phyloP scores from a whole-genome alignment of 1,284 basidiomycete genomes.

The Naganishia cerealis region DNA sequence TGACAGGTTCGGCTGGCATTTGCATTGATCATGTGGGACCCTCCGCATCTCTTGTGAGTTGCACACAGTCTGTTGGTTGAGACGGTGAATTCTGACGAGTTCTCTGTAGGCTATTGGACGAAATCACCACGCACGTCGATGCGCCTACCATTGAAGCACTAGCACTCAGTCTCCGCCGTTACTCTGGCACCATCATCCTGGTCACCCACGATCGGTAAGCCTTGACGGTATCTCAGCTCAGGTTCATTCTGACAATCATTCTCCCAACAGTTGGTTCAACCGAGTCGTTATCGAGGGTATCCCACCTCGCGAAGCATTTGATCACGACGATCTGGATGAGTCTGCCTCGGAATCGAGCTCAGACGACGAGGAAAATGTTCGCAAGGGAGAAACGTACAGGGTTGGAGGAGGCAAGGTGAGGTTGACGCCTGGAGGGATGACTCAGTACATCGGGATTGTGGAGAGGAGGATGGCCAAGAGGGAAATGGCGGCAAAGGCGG shows the following conservation, averaged over 20 bases:
- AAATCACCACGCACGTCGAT: conserved; percentile 71
- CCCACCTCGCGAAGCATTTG: conserved; percentile 36
- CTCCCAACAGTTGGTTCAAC: conserved; percentile 41
- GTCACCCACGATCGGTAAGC: conserved; percentile 67
- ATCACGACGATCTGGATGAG: conserved; percentile 40
- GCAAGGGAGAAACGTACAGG: conserved; percentile 56
- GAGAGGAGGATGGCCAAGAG: conserved; percentile 30
- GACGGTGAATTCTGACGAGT: conserved; percentile 57
- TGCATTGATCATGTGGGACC: conserved; percentile 45
- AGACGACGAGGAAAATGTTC: conserved; percentile 39
- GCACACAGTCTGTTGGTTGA: neutral
- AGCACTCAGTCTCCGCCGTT: conserved; percentile 61
- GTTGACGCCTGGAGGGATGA: conserved; percentile 42
- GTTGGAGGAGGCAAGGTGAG: conserved; percentile 56
- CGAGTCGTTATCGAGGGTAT: conserved; percentile 54
- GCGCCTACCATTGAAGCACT: conserved; percentile 65
- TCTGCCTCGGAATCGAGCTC: conserved; percentile 45
- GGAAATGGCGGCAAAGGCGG: neutral
- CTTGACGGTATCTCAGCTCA: conserved; percentile 32
- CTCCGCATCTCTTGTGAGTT: conserved; percentile 47
- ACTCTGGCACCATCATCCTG: conserved; percentile 63
- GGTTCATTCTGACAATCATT: conserved; percentile 15
- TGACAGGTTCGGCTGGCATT: conserved; percentile 49
- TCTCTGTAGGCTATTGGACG: conserved; percentile 64
- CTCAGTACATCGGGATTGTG: conserved; percentile 36